phyloP scores from a whole-genome alignment of 2,329 filamentous ascomycete genomes.

The Fusarium fracticaudum region DNA sequence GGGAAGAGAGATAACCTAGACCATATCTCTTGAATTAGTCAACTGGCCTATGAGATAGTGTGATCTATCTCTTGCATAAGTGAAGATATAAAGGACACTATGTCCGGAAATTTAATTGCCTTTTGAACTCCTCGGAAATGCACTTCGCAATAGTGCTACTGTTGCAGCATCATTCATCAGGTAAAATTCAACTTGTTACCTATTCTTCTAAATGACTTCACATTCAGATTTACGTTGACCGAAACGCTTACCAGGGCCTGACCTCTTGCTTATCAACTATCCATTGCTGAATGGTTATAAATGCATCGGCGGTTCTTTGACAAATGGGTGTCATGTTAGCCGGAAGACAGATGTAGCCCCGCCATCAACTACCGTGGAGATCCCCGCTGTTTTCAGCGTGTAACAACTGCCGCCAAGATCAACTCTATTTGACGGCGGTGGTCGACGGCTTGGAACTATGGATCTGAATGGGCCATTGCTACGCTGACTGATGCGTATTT shows the following conservation, averaged over 20 bases:
- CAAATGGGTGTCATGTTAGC: fast-evolving
- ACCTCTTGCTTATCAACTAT: no score
- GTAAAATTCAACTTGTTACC: no score
- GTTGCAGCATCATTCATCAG: no score
- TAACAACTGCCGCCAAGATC: neutral
- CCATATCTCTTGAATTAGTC: fast-evolving
- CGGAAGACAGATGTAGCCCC: neutral
- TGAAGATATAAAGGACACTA: neutral
- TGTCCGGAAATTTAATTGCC: fast-evolving
- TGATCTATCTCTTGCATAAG: fast-evolving
- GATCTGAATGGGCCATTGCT: neutral
- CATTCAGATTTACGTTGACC: no score
- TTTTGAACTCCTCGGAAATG: no score
- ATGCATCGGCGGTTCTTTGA: neutral
- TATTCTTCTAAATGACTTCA: no score
- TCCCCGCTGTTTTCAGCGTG: no score
- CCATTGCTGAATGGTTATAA: neutral
- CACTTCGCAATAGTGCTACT: no score
- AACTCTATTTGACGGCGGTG: neutral
- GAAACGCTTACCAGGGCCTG: no score
- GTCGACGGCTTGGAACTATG: neutral
- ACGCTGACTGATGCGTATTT: neutral
- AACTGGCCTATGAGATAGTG: no score
- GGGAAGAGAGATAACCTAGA: neutral
- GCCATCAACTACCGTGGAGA: neutral